Base-by-base conservation (phyloP, 495 filamentous ascomycete genomes). In the Amphirosellinia nigrospora region DNA sequence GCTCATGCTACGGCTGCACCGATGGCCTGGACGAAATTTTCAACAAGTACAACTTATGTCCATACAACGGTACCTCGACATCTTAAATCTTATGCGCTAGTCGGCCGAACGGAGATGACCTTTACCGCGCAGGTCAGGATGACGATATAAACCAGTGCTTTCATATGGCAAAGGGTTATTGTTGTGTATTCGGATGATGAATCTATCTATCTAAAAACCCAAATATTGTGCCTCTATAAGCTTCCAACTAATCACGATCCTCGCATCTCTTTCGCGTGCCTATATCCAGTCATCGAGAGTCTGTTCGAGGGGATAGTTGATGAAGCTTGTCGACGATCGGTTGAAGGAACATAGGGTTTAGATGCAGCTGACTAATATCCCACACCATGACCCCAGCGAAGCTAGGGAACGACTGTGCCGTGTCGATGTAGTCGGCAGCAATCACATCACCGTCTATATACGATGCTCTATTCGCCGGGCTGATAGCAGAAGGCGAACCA, bases 381-480 rank as follows among this genome's bases (percentile, higher is more conserved):
- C 90, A 92, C 70, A 90, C 79, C 90, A 92, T 91, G 6, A 91
- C 86, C 16, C 90, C 90, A 4, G 89, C 89, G 69, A 92, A 89
- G 74, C 86, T 90, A 0, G 77, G 11, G 10, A 60, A 60, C 23
- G 13, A 15, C 61, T 36, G 28, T 9, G 41, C 23, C 13, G 11
- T 64, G 7, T 10, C 7, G 23, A 64, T 48, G 28, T 50, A 32
- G 10, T 4, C 15, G 41, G 23, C 61, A 7, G 39, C 41, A 16
- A 60, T 19, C 15, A 41, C 36, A 28, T 34, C 39, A 7, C 58
- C 58, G 1, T 60, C 69, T 72, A 87, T 69, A 7, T 74, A 71
- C 0, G 84, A 79, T 0, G 79, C 71, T 16, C 86, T 70, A 71
- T 91, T 92, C 1, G 88, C 89, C 0, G 80, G 2, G n/a, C 58